phyloP scores from a whole-genome alignment of 805 yeast species.

The Jamesozyma lodderae region DNA sequence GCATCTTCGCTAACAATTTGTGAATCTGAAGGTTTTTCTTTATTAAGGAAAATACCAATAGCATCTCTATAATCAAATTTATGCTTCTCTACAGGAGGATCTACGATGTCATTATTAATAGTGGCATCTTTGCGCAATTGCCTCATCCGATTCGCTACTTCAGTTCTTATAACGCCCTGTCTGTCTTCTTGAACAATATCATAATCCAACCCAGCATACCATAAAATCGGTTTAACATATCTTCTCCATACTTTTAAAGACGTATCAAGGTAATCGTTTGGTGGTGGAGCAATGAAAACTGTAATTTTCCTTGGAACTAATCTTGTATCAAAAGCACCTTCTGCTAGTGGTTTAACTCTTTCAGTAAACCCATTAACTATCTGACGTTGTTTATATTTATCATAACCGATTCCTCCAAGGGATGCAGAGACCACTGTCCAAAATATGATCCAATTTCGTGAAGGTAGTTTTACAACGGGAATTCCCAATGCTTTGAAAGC shows the following conservation, averaged over 20 bases:
- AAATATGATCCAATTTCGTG: conserved; percentile 89
- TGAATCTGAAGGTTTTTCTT: conserved; percentile 19
- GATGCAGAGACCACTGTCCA: conserved; percentile 59
- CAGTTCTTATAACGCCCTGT: conserved; percentile 80
- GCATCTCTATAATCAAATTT: conserved; percentile 38
- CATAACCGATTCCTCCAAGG: conserved; percentile 74
- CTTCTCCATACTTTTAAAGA: conserved; percentile 65
- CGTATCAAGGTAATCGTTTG: conserved; percentile 76
- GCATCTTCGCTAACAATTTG: conserved; percentile 41
- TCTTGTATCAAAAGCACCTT: conserved; percentile 38
- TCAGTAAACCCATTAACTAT: conserved; percentile 58
- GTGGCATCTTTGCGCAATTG: conserved; percentile 44
- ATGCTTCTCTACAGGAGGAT: conserved; percentile 16
- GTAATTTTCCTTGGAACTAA: conserved; percentile 65
- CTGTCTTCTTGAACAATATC: conserved; percentile 67
- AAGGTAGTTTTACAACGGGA: conserved; percentile 67
- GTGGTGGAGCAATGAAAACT: conserved; percentile 92
- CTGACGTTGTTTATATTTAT: conserved; percentile 60
- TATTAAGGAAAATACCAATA: conserved; percentile 48
- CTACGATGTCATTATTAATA: conserved; percentile 12
- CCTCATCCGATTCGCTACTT: conserved; percentile 78
- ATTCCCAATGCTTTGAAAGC: conserved; percentile 82
- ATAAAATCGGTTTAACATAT: conserved; percentile 77
- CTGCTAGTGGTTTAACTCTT: conserved; percentile 45
- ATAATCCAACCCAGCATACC: conserved; percentile 76